These are phyloP conservation scores for Blastobotrys raffinosifermentans DNA, from an alignment of 1,139 yeast species.

Conservation along the genomic window DNA sequence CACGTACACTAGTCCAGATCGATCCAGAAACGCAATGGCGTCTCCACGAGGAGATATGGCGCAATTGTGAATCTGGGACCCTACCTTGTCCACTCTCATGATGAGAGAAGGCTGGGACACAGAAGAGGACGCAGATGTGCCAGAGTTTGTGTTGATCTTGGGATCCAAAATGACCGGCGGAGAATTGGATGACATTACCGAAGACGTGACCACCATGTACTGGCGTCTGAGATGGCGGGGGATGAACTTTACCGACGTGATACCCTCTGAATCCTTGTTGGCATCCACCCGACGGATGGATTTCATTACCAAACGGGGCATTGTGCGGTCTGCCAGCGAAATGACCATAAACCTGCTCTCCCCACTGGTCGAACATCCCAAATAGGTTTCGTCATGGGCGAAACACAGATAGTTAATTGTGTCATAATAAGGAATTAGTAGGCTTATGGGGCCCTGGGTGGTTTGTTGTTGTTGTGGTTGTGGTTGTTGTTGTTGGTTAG, in stretches of 20 bases:
- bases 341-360: conserved; percentile 77
- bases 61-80: conserved; percentile 65
- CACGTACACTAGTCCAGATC: conserved; percentile 68
- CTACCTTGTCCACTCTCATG: conserved; percentile 69
- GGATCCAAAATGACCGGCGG: conserved; percentile 58
- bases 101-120: conserved; percentile 53
- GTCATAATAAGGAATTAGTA: conserved; percentile 79
- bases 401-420: conserved; percentile 71
- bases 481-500: conserved; percentile 11
- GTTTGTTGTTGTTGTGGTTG: conserved; percentile 7
- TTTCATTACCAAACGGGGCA: conserved; percentile 68
- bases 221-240: conserved; percentile 42
- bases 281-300: conserved; percentile 56
- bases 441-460: conserved; percentile 47
- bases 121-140: conserved; percentile 19
- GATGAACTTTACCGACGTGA: conserved; percentile 73
- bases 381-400: conserved; percentile 61
- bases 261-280: conserved; percentile 75
- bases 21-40: conserved; percentile 72
- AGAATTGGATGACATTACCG: conserved; percentile 51
- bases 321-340: conserved; percentile 53
- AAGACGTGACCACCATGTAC: conserved; percentile 53
- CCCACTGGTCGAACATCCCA: conserved; percentile 78
- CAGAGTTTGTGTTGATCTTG: conserved; percentile 37
- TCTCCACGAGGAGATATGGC: conserved; percentile 83